Percentiles rank a stretch among this genome's conserved stretches.
Conservation (phyloP, 2,329 filamentous ascomycete species). For the Fusarium illudens region DNA sequence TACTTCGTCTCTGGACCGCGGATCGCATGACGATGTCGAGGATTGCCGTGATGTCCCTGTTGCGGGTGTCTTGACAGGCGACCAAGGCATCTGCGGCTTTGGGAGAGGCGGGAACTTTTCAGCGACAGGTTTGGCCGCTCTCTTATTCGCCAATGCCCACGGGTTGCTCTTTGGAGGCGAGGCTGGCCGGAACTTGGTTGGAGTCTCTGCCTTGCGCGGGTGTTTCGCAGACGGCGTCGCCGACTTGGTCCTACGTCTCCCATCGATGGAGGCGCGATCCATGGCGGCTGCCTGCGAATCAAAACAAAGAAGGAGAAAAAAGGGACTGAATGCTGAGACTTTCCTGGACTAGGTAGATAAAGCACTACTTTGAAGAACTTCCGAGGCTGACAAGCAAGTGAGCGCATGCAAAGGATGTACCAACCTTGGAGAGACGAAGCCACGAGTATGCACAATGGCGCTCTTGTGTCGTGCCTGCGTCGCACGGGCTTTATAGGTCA, state of each 20-base stretch:
- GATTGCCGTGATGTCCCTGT: slow-evolving; percentile 22
- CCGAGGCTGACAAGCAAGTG: slow-evolving; percentile 17
- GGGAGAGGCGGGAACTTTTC: slow-evolving; percentile 38
- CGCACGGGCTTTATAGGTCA: slow-evolving; percentile 23
- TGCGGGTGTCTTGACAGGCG: slow-evolving; percentile 9
- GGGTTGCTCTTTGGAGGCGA: slow-evolving; percentile 48
- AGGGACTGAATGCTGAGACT: not conserved
- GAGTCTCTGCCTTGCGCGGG: slow-evolving; percentile 18
- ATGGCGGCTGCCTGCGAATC: slow-evolving; percentile 20
- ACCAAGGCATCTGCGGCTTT: slow-evolving; percentile 6
- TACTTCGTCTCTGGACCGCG: slow-evolving; percentile 12
- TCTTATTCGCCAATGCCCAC: slow-evolving; percentile 35
- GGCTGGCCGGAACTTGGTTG: slow-evolving; percentile 42
- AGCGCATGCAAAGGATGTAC: slow-evolving; percentile 20
- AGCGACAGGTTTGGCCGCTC: not conserved
- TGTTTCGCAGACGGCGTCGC: slow-evolving; percentile 8
- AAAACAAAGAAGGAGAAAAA: not conserved
- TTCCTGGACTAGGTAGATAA: not conserved
- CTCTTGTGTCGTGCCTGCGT: slow-evolving; percentile 23
- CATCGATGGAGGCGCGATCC: slow-evolving; percentile 42
- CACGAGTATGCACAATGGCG: slow-evolving; percentile 25
- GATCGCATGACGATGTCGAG: slow-evolving; percentile 16
- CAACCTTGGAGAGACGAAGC: slow-evolving; percentile 17
- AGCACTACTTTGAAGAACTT: slow-evolving; percentile 2
- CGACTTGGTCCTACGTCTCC: slow-evolving; percentile 33